These are phyloP conservation scores for Crithidia thermophila DNA, from an alignment of 208 protist species.

Conservation along the genomic window DNA sequence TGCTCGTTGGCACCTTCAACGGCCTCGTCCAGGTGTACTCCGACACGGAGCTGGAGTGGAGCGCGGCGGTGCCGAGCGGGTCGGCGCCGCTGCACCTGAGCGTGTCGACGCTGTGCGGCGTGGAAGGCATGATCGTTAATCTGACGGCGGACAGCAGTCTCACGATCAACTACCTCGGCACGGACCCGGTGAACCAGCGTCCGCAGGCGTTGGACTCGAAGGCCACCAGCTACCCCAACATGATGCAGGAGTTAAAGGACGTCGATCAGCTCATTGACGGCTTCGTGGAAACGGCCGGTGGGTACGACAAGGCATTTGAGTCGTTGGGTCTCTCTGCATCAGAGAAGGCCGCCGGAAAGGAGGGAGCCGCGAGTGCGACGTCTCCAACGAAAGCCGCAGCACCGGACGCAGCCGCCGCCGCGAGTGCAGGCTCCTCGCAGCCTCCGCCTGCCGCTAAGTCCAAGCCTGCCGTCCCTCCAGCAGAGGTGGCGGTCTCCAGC, in stretches of 20 bases:
- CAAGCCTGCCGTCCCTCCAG: neutral
- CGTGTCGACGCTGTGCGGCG: conserved; percentile 64
- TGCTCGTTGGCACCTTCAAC: conserved; percentile 82
- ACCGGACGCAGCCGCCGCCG: neutral
- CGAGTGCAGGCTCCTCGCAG: neutral
- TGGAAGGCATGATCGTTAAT: conserved; percentile 81
- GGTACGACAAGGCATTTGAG: neutral
- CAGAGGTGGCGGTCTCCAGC: conserved; percentile 12
- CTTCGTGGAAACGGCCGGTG: conserved; percentile 8
- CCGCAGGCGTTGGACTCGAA: conserved; percentile 79
- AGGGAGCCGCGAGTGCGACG: neutral
- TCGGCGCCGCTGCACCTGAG: conserved; percentile 54
- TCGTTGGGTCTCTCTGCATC: neutral
- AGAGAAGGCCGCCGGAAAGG: neutral
- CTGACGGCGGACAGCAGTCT: conserved; percentile 69
- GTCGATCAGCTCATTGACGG: conserved; percentile 74
- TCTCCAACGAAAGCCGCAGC: neutral
- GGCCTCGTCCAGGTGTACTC: conserved; percentile 83
- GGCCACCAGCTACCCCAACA: conserved; percentile 77
- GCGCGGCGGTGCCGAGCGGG: conserved; percentile 50
- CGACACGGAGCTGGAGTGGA: conserved; percentile 90
- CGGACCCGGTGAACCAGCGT: conserved; percentile 81
- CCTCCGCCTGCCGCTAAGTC: neutral
- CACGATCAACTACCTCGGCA: conserved; percentile 93
- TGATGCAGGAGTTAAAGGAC: conserved; percentile 80